phyloP scores from a whole-genome alignment of 192 early-diverging fungal genomes.

The Backusella parvicylindrica region DNA sequence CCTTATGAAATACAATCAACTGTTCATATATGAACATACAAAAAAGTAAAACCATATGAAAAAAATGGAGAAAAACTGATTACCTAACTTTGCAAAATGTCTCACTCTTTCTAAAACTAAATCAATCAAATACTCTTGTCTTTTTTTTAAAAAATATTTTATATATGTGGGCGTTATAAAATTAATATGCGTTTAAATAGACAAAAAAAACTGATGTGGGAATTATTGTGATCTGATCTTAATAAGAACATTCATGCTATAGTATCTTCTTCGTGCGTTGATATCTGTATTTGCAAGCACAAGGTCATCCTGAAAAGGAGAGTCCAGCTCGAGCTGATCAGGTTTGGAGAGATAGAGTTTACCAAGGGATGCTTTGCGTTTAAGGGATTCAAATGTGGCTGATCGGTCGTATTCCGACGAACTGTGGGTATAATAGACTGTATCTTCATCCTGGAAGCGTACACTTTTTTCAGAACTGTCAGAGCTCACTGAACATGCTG shows the following conservation, averaged over 20 bases:
- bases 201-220: background rate
- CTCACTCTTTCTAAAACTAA: background rate
- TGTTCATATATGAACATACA: background rate
- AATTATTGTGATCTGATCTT: background rate
- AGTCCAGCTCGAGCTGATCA: background rate
- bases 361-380: background rate
- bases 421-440: conserved; percentile 20
- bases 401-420: conserved; percentile 17
- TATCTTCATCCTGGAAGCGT: background rate
- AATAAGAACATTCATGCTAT: background rate
- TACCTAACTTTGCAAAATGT: background rate
- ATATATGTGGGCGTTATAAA: no score
- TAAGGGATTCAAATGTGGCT: background rate
- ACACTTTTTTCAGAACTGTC: conserved; percentile 4
- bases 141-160: background rate
- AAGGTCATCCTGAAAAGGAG: background rate
- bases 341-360: conserved; percentile 1
- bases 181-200: background rate
- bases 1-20: background rate
- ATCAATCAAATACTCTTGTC: background rate
- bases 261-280: background rate
- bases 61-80: background rate
- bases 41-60: background rate
- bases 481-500: background rate
- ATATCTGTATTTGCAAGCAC: background rate